Conservation (phyloP, 2,329 filamentous ascomycete genomes). For the Cordyceps cicadae region DNA sequence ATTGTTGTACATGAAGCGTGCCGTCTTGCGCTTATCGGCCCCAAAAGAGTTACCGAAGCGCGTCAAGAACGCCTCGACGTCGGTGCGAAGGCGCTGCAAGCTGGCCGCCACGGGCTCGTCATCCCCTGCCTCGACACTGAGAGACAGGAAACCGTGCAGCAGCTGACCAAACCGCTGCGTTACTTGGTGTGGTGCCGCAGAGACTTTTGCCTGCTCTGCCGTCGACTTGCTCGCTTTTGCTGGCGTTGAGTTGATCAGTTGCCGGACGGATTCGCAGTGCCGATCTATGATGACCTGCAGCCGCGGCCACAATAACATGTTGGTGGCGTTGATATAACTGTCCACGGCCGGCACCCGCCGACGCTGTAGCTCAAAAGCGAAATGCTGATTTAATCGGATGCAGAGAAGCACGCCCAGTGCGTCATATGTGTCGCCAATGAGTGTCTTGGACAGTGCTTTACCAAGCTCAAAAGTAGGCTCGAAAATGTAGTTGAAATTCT, state of each 20-base stretch:
- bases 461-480: conserved; percentile 83
- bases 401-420: conserved; percentile 82
- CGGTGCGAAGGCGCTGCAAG: conserved; percentile 64
- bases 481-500: conserved; percentile 81
- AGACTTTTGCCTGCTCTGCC: conserved; percentile 51
- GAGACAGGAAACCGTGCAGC: conserved; percentile 69
- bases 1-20: conserved; percentile 90
- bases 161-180: conserved; percentile 96
- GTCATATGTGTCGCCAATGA: conserved; percentile 72
- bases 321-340: conserved; percentile 85
- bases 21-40: conserved; percentile 67
- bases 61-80: conserved; percentile 75
- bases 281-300: conserved; percentile 91
- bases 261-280: conserved; percentile 79
- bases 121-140: conserved; percentile 81
- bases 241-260: conserved; percentile 45
- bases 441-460: conserved; percentile 63
- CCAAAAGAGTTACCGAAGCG: conserved; percentile 68
- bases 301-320: conserved; percentile 93
- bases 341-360: conserved; percentile 85
- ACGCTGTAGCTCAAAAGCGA: conserved; percentile 88
- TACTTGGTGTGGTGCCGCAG: conserved; percentile 78
- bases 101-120: conserved; percentile 87
- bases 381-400: conserved; percentile 85
- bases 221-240: conserved; percentile 31